These are phyloP conservation scores for Coemansia sp. DNA, from an alignment of 192 early-diverging fungal genomes.

Conservation along the genomic window DNA sequence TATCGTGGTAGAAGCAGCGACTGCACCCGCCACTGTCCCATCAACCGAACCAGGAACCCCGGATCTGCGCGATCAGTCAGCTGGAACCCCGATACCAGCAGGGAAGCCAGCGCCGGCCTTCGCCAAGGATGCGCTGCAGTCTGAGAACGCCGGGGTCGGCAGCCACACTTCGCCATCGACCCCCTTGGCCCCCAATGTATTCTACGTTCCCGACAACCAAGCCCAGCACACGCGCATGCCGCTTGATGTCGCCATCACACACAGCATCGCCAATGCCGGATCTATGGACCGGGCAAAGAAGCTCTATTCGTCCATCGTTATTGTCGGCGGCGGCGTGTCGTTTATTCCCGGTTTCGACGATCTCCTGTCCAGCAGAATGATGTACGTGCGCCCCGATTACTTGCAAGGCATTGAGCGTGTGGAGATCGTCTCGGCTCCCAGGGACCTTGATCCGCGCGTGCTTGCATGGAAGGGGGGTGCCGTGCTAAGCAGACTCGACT, in stretches of 20 bases:
- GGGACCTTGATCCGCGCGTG: slow-evolving; percentile 80
- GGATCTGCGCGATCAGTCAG: slow-evolving; percentile 11
- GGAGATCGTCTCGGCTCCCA: slow-evolving; percentile 72
- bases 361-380: slow-evolving; percentile 32
- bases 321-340: slow-evolving; percentile 81
- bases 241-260: slow-evolving; percentile 68
- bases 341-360: slow-evolving; percentile 64
- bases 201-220: slow-evolving; percentile 32
- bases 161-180: slow-evolving; percentile 16
- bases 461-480: slow-evolving; percentile 87
- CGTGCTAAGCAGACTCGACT: slow-evolving; percentile 75
- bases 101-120: background rate
- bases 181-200: slow-evolving; percentile 12
- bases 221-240: slow-evolving; percentile 52
- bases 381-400: slow-evolving; percentile 36
- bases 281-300: slow-evolving; percentile 71
- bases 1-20: slow-evolving; percentile 13
- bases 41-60: slow-evolving; percentile 26
- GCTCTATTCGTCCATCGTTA: slow-evolving; percentile 71
- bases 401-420: slow-evolving; percentile 55
- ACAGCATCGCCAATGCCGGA: slow-evolving; percentile 63
- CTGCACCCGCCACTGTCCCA: slow-evolving; percentile 30
- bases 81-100: background rate
- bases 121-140: slow-evolving; percentile 10
- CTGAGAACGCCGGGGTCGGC: background rate